Evolutionary conservation across 164 flowering plant species (phyloP), one percentile per base, ranked within the genome.

Genomic region (Akebia trifoliata): DNA sequence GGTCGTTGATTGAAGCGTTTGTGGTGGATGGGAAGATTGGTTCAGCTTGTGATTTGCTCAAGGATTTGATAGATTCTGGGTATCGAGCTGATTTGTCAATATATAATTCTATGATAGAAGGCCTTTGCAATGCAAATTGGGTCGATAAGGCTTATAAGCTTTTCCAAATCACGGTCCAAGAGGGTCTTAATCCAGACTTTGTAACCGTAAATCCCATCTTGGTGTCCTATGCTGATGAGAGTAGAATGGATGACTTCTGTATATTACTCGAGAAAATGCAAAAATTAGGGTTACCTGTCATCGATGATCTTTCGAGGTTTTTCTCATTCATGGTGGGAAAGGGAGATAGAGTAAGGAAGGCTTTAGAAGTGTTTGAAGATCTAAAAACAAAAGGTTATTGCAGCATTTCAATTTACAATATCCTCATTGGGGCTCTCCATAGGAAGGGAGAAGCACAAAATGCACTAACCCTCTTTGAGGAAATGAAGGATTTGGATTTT

Each of bases 1-100:
- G 87, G 10, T 64, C 73, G 0, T 62, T 94, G 74, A 63, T 87
- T 18, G 83, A 90, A 64, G 86, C 78, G 14, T 85, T 87, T 78
- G 99, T 86, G 37, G 77, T 40, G 1, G 74, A 62, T 56, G 83
- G 84, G 55, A 87, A 76, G 71, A 77, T 94, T 26, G 79, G 80
- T 11, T 57, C 63, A 17, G 95, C 93, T 31, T 79, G 77, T 73
- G 90, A 79, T 61, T 69, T 94, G 71, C 70, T 83, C 50, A 86
- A 83, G 71, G 97, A 87, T 74, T 68, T 94, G 76, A 66, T 80
- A 50, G 80, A 68, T 38, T 83, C 87, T 4, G 96, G 95, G 30
- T 94, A 90, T 61, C 71, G 95, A 53, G 93, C 96, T 39, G 97
- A 94, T 74, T 72, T 94, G 70, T 73, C 77, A 6, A 87, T 94